Conservation (phyloP, 768 basidiomycete genomes). For the Hemileccinum rubropunctum region DNA sequence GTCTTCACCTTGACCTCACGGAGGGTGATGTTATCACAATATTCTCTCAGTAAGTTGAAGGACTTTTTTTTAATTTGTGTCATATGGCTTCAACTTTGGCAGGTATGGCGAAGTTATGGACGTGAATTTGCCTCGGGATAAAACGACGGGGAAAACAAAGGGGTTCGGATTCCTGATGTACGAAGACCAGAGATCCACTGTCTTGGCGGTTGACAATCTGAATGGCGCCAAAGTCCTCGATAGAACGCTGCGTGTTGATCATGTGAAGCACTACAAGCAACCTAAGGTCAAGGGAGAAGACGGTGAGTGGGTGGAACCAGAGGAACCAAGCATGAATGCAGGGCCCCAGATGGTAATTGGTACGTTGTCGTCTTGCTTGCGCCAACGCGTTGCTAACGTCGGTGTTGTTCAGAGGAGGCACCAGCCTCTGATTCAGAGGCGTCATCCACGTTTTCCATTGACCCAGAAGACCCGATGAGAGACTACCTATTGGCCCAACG, state of each 20-base stretch:
- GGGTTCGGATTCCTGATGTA: slow-evolving; percentile 99
- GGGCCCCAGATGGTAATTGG: slow-evolving; percentile 70
- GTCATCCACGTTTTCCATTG: slow-evolving; percentile 65
- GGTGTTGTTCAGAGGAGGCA: slow-evolving; percentile 41
- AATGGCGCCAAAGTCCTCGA: slow-evolving; percentile 91
- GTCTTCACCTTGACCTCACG: slow-evolving; percentile 83
- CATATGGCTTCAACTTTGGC: slow-evolving; percentile 2
- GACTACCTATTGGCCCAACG: slow-evolving; percentile 82
- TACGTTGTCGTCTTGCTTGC: slow-evolving; percentile 28
- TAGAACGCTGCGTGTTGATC: slow-evolving; percentile 86
- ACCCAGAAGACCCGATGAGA: slow-evolving; percentile 97
- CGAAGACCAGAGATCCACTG: slow-evolving; percentile 94
- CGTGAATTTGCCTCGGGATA: slow-evolving; percentile 91
- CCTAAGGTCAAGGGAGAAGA: slow-evolving; percentile 71
- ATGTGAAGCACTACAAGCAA: slow-evolving; percentile 91
- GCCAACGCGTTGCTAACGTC: slow-evolving; percentile 2
- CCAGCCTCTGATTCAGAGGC: slow-evolving; percentile 64
- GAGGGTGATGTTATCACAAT: slow-evolving; percentile 98
- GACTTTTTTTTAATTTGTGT: background rate
- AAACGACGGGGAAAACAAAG: slow-evolving; percentile 82
- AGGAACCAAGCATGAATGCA: slow-evolving; percentile 86
- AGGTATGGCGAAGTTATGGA: slow-evolving; percentile 98
- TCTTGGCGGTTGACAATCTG: slow-evolving; percentile 97
- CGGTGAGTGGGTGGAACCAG: slow-evolving; percentile 83
- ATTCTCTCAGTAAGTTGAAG: slow-evolving; percentile 84